Conservation (phyloP, 805 yeast species). For the Ogataea ramenticola region DNA sequence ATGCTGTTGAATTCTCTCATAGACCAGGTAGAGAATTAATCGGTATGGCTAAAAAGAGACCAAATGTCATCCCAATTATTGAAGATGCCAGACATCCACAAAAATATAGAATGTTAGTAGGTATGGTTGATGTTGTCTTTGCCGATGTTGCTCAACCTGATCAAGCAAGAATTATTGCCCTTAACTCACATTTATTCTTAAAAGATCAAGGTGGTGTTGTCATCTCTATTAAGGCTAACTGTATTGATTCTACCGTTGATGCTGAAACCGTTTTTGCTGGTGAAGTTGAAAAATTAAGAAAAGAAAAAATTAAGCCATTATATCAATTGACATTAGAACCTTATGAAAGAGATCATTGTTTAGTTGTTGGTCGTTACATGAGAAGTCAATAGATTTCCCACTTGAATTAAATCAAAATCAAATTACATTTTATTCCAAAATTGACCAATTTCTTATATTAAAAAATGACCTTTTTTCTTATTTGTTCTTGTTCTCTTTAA, state of each 20-base stretch:
- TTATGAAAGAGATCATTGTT: conserved; percentile 99
- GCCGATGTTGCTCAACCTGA: conserved; percentile 99
- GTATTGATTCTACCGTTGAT: conserved; percentile 98
- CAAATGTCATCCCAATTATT: conserved; percentile 96
- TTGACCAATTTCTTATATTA: no score
- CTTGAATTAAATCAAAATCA: no score
- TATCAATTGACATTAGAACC: conserved; percentile 99
- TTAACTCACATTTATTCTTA: conserved; percentile 95
- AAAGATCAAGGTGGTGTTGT: conserved; percentile 99
- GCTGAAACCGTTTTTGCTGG: conserved; percentile 99
- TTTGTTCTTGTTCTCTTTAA: no score
- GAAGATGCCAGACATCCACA: conserved; percentile 99
- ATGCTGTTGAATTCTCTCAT: conserved; percentile 99
- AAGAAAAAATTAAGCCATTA: conserved; percentile 96
- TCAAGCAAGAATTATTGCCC: conserved; percentile 99
- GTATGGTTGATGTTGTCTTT: conserved; percentile 98
- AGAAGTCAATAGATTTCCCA: conserved; percentile 56
- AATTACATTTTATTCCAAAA: no score
- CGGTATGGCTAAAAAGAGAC: conserved; percentile 99
- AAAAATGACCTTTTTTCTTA: no score
- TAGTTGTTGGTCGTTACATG: conserved; percentile 93
- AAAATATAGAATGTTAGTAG: conserved; percentile 97
- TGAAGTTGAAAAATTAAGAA: conserved; percentile 98
- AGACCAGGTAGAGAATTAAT: conserved; percentile 99
- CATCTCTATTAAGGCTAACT: conserved; percentile 98